phyloP scores from a whole-genome alignment of 108 stramenopile species.

The Nannochloropsis gaditana region DNA sequence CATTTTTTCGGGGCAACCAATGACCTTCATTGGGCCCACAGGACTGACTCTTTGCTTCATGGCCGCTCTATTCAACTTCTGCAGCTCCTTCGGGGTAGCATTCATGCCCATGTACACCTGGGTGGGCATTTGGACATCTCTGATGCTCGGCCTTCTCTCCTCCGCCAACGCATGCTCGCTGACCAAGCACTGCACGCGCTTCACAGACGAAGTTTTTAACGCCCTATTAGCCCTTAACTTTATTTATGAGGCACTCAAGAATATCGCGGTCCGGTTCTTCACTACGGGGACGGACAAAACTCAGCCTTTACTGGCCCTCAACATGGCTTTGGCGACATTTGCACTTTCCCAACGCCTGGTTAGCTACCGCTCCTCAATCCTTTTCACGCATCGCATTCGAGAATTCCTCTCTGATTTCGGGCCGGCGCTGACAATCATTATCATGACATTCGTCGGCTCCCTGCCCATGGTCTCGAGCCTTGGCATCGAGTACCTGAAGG shows the following conservation, averaged over 20 bases:
- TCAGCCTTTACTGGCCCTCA: constrained; percentile 40
- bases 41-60: constrained; percentile 89
- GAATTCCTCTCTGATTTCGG: constrained; percentile 82
- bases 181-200: constrained; percentile 77
- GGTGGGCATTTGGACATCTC: constrained; percentile 86
- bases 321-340: constrained; percentile 59
- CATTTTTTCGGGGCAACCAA: constrained; percentile 82
- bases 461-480: constrained; percentile 50
- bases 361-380: constrained; percentile 38
- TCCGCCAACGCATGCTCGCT: constrained; percentile 64
- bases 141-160: constrained; percentile 71
- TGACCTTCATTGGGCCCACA: constrained; percentile 95
- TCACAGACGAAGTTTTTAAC: constrained; percentile 96
- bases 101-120: constrained; percentile 90
- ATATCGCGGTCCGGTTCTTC: background rate
- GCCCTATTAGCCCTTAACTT: constrained; percentile 85
- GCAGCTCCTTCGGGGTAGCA: constrained; percentile 59
- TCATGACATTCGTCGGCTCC: constrained; percentile 66
- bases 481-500: constrained; percentile 27
- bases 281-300: constrained; percentile 20
- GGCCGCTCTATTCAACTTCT: constrained; percentile 62
- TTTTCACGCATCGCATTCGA: constrained; percentile 65
- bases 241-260: constrained; percentile 70
- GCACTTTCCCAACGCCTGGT: constrained; percentile 48
- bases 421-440: constrained; percentile 71